Base-by-base conservation (phyloP, 192 early-diverging fungal species). In the Thamnidium elegans region DNA sequence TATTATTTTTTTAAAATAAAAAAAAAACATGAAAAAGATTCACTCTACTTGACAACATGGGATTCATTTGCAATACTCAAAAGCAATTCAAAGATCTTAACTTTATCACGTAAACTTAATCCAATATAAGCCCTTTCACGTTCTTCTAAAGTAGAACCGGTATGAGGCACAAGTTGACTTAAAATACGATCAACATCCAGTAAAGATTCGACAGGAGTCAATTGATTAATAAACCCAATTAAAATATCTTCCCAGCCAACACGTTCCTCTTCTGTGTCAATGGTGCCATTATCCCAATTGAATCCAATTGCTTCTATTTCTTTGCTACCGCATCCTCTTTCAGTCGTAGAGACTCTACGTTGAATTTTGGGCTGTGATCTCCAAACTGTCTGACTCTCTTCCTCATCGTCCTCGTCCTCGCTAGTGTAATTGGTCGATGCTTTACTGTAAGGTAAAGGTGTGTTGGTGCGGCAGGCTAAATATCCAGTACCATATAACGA, bases 11-110 rank as follows among this genome's bases (percentile, higher is more conserved):
- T 15, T 21, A 17, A 14, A 39, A 20, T 19, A 9, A 23, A 53
- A 36, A 63, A 21, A 63, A 48, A 48, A 61, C 15, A 26, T 13
- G 4, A 58, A 20, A 58, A 20, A 15, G 19, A 7, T 11, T n/a
- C 44, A 45, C 34, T 56, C 50, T 77, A 74, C 71, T 84, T 79
- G 60, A 82, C 84, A 42, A 74, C 72, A 44, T 77, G 60, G 21
- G 86, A 83, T 65, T 88, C 85, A 21, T 79, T 77, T 32, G 86
- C 80, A 21, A 87, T 69, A 42, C 87, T 83, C 26, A 82, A 69
- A 42, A 85, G 50, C 26, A 85, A 74, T 21, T 88, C 81, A 47
- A 93, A 68, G 13, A 96, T 68, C 15, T 67, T 51, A n/a, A 94
- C 67, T 15, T 89, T 87, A 61, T 81, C 72, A 20, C 77, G 78